Conservation (phyloP, 371 early-diverging fungal species). For the Haplosporangium sp. region DNA sequence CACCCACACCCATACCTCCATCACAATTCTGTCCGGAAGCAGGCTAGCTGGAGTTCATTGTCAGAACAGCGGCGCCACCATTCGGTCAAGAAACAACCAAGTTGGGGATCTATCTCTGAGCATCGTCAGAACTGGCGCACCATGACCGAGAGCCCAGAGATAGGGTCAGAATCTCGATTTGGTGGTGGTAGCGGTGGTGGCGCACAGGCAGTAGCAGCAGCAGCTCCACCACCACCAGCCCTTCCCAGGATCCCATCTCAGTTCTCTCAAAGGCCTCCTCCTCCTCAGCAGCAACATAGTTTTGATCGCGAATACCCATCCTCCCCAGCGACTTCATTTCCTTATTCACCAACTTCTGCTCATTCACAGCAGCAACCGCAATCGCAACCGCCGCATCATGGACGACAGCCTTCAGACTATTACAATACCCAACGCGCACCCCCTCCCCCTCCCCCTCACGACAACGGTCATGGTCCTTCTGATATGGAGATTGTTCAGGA, state of each 20-base stretch:
- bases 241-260: constrained; percentile 31
- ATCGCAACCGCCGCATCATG: no score
- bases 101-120: constrained; percentile 36
- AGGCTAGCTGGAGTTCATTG: constrained; percentile 38
- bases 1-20: constrained; percentile 16
- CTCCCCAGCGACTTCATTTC: constrained; percentile 18
- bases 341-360: constrained; percentile 18
- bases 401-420: constrained; percentile 23
- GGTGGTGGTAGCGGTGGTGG: constrained; percentile 21
- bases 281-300: constrained; percentile 18
- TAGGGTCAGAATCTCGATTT: constrained; percentile 22
- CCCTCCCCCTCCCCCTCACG: background rate
- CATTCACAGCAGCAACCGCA: constrained; percentile 12
- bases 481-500: constrained; percentile 49
- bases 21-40: constrained; percentile 31
- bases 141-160: constrained; percentile 43
- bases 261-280: constrained; percentile 25
- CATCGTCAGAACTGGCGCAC: constrained; percentile 24
- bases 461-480: constrained; percentile 17
- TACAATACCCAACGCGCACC: constrained; percentile 13
- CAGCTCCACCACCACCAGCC: constrained; percentile 21
- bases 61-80: constrained; percentile 37
- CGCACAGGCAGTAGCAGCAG: no score
- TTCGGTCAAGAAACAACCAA: constrained; percentile 36
- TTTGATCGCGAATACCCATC: constrained; percentile 39